These are phyloP conservation scores for Arxiozyma slooffiae DNA, from an alignment of 1,139 yeast genomes.

Conservation along the genomic window DNA sequence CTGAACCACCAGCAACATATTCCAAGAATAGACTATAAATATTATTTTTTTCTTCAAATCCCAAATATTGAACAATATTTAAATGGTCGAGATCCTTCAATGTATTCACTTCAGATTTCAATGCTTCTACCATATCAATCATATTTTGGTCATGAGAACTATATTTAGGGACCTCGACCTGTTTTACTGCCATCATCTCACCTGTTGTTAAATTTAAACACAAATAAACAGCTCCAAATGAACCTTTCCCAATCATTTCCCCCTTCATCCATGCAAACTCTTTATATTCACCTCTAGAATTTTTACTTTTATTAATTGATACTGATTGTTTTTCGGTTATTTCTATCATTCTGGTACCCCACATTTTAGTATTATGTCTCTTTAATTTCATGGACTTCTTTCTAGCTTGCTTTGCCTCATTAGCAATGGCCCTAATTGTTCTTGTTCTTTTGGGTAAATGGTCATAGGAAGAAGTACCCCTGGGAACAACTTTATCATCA, in stretches of 20 bases:
- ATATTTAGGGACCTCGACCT: conserved; percentile 51
- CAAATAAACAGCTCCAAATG: conserved; percentile 65
- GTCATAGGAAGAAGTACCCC: conserved; percentile 3
- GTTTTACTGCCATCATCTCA: conserved; percentile 77
- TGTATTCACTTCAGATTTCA: conserved; percentile 76
- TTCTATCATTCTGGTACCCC: conserved; percentile 94
- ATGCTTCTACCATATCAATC: conserved; percentile 71
- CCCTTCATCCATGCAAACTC: conserved; percentile 98
- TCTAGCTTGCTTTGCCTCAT: conserved; percentile 69
- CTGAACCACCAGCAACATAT: conserved; percentile 80
- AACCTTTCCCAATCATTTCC: conserved; percentile 78
- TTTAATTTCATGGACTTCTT: conserved; percentile 37
- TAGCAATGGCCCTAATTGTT: conserved; percentile 84
- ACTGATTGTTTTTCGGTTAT: conserved; percentile 64
- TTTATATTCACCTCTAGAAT: conserved; percentile 53
- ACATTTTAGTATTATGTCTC: conserved; percentile 83
- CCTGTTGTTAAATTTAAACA: conserved; percentile 57
- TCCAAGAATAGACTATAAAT: conserved; percentile 71
- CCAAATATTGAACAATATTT: conserved; percentile 83
- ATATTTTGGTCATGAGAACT: conserved; percentile 48
- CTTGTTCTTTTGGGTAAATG: conserved; percentile 50
- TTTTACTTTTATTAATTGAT: conserved; percentile 37
- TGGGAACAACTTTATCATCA: conserved; percentile 2
- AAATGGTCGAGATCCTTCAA: conserved; percentile 73
- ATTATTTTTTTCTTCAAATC: conserved; percentile 62